Evolutionary conservation across 768 basidiomycete species (phyloP).

Genomic region (Termitomyces titanicus): DNA sequence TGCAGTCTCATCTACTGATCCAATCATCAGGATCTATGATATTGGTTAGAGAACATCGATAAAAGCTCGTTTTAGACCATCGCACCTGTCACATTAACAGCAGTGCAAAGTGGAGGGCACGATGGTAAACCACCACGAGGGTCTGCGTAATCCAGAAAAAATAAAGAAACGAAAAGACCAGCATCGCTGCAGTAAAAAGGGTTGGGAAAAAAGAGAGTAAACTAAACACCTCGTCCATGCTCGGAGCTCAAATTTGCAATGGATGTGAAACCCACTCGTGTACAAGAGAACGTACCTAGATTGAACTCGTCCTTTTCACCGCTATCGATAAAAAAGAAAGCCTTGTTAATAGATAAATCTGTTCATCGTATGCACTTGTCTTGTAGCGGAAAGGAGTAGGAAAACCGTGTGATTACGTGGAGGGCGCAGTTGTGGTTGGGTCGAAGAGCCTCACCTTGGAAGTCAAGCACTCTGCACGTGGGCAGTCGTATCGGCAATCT

Average conservation of each 20-base stretch:
- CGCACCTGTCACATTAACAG: background rate
- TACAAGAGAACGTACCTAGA: background rate
- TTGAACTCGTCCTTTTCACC: background rate
- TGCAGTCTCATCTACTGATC: conserved; percentile 1
- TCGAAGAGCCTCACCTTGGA: conserved; percentile 13
- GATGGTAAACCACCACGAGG: background rate
- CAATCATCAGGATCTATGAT: background rate
- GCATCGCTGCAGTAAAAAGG: background rate
- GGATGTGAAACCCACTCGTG: conserved; percentile 3
- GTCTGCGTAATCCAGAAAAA: background rate
- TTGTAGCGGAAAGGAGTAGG: background rate
- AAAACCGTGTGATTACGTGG: background rate
- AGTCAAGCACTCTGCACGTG: conserved; percentile 14
- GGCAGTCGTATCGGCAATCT: conserved; percentile 14
- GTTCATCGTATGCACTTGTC: background rate
- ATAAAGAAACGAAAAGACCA: background rate
- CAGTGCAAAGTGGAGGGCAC: background rate
- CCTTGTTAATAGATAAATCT: background rate
- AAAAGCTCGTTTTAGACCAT: background rate
- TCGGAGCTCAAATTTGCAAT: background rate
- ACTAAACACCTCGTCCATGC: background rate
- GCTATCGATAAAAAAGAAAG: background rate
- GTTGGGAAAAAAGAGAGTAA: background rate
- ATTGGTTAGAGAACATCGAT: background rate
- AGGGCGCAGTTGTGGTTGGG: background rate